Base-by-base conservation (phyloP, 345 rosid species). In the Gossypium sturtianum region DNA sequence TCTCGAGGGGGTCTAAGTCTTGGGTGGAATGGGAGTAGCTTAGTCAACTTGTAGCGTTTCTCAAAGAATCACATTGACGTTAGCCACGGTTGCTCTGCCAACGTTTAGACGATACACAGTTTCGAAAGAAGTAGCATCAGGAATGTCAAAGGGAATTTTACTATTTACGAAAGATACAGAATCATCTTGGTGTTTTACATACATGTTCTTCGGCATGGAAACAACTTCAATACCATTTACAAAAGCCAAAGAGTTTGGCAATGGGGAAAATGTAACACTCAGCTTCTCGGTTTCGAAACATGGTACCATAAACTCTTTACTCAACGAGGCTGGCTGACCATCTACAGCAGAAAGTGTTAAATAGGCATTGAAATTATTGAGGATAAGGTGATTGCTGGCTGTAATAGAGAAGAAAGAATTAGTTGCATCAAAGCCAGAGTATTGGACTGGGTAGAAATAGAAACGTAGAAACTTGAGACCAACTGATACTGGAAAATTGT, bases 311-410 rank as follows among this genome's bases (percentile, higher is more conserved):
- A 53, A 70, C 19, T 70, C 73, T 52, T 70, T 52, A 16, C 52
- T 49, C 0, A 77, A 51, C 0, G 34, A 44, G 29, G n/a, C 53
- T 66, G 16, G 1, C 0, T 7, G 2, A 0, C 38, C 4, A 22
- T 1, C 4, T 13, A 0, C 0, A 13, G 23, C 73, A 51, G 56
- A 52, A 22, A 45, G 65, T 20, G 52, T 56, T 29, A 62, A 52
- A 19, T 17, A 15, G 2, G 75, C 77, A 15, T 72, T 82, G 72
- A 82, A 82, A 74, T 75, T 82, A 44, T 66, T 74, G 8, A 82
- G 60, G 6, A 82, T 77, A 2, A 76, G 17, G 66, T 60, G 71
- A 34, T 19, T 19, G 12, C 34, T 63, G 9, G 80, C 66, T 0
- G 12, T 74, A 54, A 80, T 81, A 5, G 77, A 59, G 74, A 82